Evolutionary conservation across 2,329 filamentous ascomycete species (phyloP).

Genomic region (Ophiostoma ips): DNA sequence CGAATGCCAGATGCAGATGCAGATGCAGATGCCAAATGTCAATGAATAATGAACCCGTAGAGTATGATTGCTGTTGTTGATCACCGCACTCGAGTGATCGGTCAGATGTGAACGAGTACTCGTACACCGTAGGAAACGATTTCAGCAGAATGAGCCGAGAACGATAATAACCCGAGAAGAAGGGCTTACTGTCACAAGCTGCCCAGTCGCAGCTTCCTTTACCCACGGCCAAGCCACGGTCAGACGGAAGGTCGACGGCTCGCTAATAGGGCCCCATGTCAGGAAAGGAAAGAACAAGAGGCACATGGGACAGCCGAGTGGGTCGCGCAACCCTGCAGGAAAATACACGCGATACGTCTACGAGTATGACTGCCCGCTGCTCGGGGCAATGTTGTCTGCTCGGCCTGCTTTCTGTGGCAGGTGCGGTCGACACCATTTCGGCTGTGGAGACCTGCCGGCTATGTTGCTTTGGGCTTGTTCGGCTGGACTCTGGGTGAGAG

Average conservation of each 20-base stretch:
- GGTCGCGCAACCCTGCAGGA: background rate
- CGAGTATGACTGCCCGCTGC: background rate
- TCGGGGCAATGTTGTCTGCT: constrained; percentile 8
- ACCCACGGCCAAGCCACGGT: constrained; percentile 5
- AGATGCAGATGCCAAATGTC: too few relatives aligned
- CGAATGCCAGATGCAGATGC: background rate
- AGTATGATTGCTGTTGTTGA: too few relatives aligned
- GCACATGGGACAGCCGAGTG: too few relatives aligned
- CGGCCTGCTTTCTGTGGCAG: constrained; percentile 1
- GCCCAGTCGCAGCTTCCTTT: background rate
- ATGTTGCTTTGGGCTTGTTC: constrained; percentile 3
- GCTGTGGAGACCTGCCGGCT: constrained; percentile 5
- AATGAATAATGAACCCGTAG: too few relatives aligned
- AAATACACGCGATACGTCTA: background rate
- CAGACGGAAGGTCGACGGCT: constrained; percentile 9
- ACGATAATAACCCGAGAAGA: background rate
- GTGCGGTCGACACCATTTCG: constrained; percentile 1
- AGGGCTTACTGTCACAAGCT: constrained; percentile 6
- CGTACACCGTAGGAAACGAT: too few relatives aligned
- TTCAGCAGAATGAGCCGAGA: background rate
- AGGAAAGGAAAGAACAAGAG: background rate
- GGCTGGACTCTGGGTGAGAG: constrained; percentile 3
- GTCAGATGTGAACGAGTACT: too few relatives aligned
- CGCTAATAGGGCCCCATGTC: too few relatives aligned
- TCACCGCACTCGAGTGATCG: too few relatives aligned